Percentiles rank a stretch among this genome's conserved stretches.
These are phyloP conservation scores for Cryptosporidium sp. DNA, from an alignment of 169 alveolate species.

Conservation along the genomic window DNA sequence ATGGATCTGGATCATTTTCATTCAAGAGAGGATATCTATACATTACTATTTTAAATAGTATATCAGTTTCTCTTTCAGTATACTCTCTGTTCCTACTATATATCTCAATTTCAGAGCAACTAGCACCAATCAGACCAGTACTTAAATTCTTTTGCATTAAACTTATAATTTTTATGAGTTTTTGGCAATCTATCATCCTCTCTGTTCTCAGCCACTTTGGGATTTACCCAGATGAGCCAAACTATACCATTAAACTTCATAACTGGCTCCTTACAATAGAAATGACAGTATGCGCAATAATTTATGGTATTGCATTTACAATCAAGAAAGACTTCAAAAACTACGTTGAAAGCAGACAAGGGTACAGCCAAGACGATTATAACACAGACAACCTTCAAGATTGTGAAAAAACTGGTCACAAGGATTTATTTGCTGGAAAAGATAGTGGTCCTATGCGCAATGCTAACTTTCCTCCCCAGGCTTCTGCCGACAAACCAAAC, in stretches of 20 bases:
- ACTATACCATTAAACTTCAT: conserved; percentile 21
- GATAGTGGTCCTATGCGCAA: neutral
- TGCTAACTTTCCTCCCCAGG: neutral
- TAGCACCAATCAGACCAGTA: conserved; percentile 54
- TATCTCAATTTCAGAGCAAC: conserved; percentile 32
- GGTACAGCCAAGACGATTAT: neutral
- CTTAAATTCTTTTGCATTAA: conserved; percentile 59
- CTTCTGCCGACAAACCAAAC: neutral
- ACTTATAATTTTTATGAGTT: conserved; percentile 50
- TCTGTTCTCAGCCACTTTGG: conserved; percentile 23
- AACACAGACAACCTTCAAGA: neutral
- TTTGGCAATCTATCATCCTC: conserved; percentile 65
- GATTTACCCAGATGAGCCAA: conserved; percentile 38
- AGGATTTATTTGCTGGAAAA: neutral
- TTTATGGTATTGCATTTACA: conserved; percentile 58
- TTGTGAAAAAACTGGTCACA: neutral
- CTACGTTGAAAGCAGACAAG: neutral
- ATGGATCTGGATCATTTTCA: conserved; percentile 49
- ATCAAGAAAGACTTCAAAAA: conserved; percentile 10
- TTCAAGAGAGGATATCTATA: conserved; percentile 42
- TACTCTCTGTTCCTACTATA: conserved; percentile 55
- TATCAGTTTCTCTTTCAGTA: conserved; percentile 51
- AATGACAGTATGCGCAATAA: conserved; percentile 53
- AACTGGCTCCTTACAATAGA: conserved; percentile 74
- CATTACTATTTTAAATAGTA: conserved; percentile 18